A percentile compares a stretch with the other conserved stretches of the same genome.
Evolutionary conservation across 345 rosid species (phyloP).

Genomic region (Brassica incana): DNA sequence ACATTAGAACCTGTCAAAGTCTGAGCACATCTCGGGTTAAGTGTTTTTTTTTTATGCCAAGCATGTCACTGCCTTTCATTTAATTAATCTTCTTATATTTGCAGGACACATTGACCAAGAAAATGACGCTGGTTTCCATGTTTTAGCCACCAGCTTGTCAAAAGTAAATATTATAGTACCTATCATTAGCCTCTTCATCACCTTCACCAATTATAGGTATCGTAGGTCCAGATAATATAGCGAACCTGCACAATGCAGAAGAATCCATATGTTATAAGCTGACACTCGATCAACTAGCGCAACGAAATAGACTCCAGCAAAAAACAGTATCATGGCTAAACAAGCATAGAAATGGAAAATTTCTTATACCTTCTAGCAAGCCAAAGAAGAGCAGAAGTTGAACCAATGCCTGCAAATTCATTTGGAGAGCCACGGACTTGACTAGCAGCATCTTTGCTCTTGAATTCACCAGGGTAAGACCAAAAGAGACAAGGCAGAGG

Average conservation of each 20-base stretch:
- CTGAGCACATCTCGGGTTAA: slow-evolving; percentile 11
- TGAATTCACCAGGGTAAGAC: slow-evolving; percentile 99
- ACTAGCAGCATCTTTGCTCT: slow-evolving; percentile 99
- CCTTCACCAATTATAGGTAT: slow-evolving; percentile 99
- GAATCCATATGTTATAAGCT: slow-evolving; percentile 22
- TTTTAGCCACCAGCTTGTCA: background rate
- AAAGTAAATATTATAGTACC: slow-evolving; percentile 46
- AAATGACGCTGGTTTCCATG: slow-evolving; percentile 4
- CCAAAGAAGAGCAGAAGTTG: slow-evolving; percentile 96
- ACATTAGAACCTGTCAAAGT: slow-evolving; percentile 17
- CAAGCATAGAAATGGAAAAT: slow-evolving; percentile 11
- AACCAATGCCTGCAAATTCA: slow-evolving; percentile 92
- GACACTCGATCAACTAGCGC: slow-evolving; percentile 17
- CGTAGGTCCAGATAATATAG: slow-evolving; percentile 95
- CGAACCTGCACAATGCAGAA: slow-evolving; percentile 58
- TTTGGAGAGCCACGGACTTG: slow-evolving; percentile 99
- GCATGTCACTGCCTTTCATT: slow-evolving; percentile 1
- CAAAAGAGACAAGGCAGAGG: slow-evolving; percentile 93
- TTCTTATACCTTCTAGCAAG: slow-evolving; percentile 81
- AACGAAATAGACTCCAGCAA: slow-evolving; percentile 11
- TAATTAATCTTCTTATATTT: slow-evolving; percentile 2
- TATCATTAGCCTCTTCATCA: slow-evolving; percentile 95
- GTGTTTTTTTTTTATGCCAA: background rate
- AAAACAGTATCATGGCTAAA: slow-evolving; percentile 4
- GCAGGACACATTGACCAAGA: background rate